phyloP scores from a whole-genome alignment of 352 stramenopile genomes.

The Thraustochytrium striatum region DNA sequence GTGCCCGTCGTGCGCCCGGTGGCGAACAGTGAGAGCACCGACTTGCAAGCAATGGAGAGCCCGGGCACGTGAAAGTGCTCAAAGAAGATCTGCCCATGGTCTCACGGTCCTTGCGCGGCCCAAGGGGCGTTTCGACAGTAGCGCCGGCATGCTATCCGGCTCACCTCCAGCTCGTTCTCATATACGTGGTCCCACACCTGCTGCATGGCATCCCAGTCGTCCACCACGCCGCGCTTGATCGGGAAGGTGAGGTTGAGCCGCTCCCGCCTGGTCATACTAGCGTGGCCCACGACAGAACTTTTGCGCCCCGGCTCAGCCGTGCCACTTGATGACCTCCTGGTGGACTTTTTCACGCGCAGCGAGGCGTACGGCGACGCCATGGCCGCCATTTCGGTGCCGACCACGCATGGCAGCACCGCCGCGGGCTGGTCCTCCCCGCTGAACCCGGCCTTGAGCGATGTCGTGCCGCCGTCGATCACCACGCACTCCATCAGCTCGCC shows the following conservation, averaged over 20 bases:
- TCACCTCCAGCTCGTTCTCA: background rate
- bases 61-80: slow-evolving; percentile 11
- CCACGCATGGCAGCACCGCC: slow-evolving; percentile 21
- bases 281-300: background rate
- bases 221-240: slow-evolving; percentile 35
- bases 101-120: slow-evolving; percentile 21
- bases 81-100: slow-evolving; percentile 37
- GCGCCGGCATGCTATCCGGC: background rate
- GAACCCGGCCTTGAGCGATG: slow-evolving; percentile 45
- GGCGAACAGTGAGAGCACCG: slow-evolving; percentile 44
- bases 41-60: background rate
- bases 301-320: no score
- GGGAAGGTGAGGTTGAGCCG: background rate
- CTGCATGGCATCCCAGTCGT: slow-evolving; percentile 48
- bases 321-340: no score
- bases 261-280: background rate
- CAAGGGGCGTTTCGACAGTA: slow-evolving; percentile 36
- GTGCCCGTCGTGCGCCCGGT: slow-evolving; percentile 23
- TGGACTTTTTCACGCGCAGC: no score
- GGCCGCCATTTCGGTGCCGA: background rate
- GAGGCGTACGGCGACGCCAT: background rate
- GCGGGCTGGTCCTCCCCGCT: slow-evolving; percentile 41
- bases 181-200: slow-evolving; percentile 47
- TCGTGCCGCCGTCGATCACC: slow-evolving; percentile 44
- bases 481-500: slow-evolving; percentile 6